Evolutionary conservation across 2,329 filamentous ascomycete genomes (phyloP).

Genomic region (Pseudogymnoascus sp.): DNA sequence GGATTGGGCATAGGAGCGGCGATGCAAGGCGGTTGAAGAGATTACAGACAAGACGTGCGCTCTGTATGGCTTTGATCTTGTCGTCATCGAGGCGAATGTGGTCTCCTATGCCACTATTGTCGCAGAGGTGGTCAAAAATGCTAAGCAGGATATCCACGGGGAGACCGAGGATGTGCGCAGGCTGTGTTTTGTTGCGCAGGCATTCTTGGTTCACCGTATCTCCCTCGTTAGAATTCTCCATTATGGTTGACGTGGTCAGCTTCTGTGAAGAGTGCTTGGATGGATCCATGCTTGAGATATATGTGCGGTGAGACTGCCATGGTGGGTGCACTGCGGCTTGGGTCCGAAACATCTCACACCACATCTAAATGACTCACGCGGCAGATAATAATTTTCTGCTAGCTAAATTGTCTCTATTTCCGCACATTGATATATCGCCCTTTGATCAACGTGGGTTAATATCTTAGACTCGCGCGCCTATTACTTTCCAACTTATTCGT

Average conservation of each 20-base stretch:
- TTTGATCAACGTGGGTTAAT: background rate
- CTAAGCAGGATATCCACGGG: slow-evolving; percentile 3
- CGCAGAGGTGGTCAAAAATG: slow-evolving; percentile 2
- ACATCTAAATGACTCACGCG: background rate
- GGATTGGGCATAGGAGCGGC: background rate
- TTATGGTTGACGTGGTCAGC: background rate
- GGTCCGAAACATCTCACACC: background rate
- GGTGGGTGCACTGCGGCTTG: background rate
- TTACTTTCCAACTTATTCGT: background rate
- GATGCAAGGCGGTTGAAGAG: background rate
- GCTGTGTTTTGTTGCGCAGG: background rate
- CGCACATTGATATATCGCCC: background rate
- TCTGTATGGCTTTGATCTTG: background rate
- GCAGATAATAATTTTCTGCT: background rate
- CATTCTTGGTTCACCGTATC: background rate
- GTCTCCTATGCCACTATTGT: background rate
- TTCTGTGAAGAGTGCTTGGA: background rate
- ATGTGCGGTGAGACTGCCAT: background rate
- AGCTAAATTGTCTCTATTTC: background rate
- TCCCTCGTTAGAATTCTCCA: background rate
- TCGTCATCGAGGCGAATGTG: background rate
- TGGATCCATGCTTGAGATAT: background rate
- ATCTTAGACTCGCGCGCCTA: background rate
- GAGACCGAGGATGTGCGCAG: background rate
- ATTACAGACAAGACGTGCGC: slow-evolving; percentile 1